Evolutionary conservation across 2,329 filamentous ascomycete species (phyloP), one percentile per base, ranked within the genome.

Genomic region (Fusarium proliferatum): DNA sequence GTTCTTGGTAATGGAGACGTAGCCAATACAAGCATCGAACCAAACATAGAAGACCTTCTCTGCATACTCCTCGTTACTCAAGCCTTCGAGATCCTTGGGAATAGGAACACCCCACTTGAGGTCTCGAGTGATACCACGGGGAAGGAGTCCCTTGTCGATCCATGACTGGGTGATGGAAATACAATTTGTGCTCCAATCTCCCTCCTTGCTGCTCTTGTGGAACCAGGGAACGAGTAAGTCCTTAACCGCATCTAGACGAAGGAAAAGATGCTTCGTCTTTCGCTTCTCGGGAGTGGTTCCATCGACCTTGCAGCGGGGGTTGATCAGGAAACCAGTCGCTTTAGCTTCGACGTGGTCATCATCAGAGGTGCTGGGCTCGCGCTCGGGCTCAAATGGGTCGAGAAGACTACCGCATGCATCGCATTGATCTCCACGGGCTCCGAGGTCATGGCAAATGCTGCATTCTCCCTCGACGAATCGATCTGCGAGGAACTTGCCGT

Each of bases 1-100:
- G 77, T 91, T 95, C 73, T 94, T 94, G 3, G 95, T 97, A 76
- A 98, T 98, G 4, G 94, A 97, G n/a, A 95, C 92, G 81, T 98
- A 98, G 26, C 95, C 95, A 79, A 97, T 96, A 82, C 94, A 96
- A 61, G 94, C 94, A 81, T 97, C 94, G 80, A 98, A 94, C 94
- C 92, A 94, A 68, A 97, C 95, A 79, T 98, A 98, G 74, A 98
- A 91, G 70, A 97, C 96, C 86, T 90, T 90, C 73, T 86, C 84
- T 49, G 85, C 84, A 74, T 89, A 91, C 33, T 86, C 87, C 61
- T 87, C 86, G 8, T 88, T 84, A 8, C 86, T 87, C 49, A 91
- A 67, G 21, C 86, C 86, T 17, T 86, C 82, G 34, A 87, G 76
- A 75, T 53, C 82, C 52, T 80, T 80, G 39, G 86, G 88, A 52